Conservation (phyloP, 1,284 basidiomycete species). For the Sanghuangporus weigelae region DNA sequence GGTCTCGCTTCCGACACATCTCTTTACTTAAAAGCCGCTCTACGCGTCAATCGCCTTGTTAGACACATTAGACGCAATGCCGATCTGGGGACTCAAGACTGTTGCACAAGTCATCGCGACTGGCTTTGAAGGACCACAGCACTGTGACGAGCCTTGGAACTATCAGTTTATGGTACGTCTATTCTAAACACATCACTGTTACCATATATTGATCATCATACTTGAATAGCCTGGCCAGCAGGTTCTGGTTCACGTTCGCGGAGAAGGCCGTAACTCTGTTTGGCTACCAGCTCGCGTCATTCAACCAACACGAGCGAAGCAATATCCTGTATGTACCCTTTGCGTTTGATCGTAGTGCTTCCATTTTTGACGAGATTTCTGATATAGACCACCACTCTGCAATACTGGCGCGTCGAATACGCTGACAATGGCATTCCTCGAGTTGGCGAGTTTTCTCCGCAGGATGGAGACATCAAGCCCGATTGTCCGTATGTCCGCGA, state of each 20-base stretch:
- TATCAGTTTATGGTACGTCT: conserved; percentile 15
- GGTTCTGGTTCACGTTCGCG: conserved; percentile 16
- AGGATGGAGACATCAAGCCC: conserved; percentile 18
- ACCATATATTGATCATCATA: background rate
- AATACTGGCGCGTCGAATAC: conserved; percentile 17
- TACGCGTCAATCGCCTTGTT: background rate
- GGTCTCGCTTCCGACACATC: background rate
- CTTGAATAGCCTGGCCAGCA: conserved; percentile 14
- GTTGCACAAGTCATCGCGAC: conserved; percentile 19
- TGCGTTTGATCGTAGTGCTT: background rate
- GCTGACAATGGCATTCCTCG: conserved; percentile 9
- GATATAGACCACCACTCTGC: conserved; percentile 9
- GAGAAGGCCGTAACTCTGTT: conserved; percentile 15
- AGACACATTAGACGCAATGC: conserved; percentile 11
- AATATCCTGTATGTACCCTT: conserved; percentile 10
- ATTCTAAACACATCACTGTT: background rate
- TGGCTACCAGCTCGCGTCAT: conserved; percentile 17
- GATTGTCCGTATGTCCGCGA: conserved; percentile 18
- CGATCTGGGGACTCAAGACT: conserved; percentile 19
- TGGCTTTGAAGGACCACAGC: conserved; percentile 18
- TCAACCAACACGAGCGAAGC: conserved; percentile 11
- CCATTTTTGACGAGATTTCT: background rate
- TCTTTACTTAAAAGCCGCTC: background rate
- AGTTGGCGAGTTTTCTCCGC: conserved; percentile 14
- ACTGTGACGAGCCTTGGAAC: conserved; percentile 18